phyloP scores from a whole-genome alignment of 495 filamentous ascomycete genomes.

The Tuber indicum region DNA sequence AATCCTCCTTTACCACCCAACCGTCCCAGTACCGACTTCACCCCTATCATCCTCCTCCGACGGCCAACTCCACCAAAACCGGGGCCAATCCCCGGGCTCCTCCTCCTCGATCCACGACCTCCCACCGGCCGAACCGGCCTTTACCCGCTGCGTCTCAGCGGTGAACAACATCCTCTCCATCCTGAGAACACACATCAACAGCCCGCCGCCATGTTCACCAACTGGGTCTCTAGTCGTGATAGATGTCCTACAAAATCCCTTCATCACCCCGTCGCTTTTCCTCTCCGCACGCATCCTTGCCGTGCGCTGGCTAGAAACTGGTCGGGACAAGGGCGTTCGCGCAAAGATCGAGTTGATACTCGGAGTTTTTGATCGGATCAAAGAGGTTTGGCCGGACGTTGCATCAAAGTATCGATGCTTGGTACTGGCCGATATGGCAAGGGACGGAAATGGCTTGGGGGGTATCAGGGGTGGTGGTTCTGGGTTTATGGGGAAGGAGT shows the following conservation, averaged over 20 bases:
- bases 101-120: slow-evolving; percentile 20
- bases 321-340: slow-evolving; percentile 8
- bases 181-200: slow-evolving; percentile 25
- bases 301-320: slow-evolving; percentile 25
- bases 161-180: slow-evolving; percentile 24
- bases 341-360: slow-evolving; percentile 29
- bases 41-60: neutral
- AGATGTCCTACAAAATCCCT: slow-evolving; percentile 33
- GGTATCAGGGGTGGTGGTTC: slow-evolving; percentile 13
- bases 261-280: slow-evolving; percentile 25
- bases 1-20: slow-evolving; percentile 33
- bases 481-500: slow-evolving; percentile 21
- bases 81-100: slow-evolving; percentile 16
- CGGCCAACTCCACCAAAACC: neutral
- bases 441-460: slow-evolving; percentile 6
- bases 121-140: slow-evolving; percentile 8
- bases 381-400: slow-evolving; percentile 26
- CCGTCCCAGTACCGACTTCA: slow-evolving; percentile 7
- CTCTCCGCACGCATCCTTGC: slow-evolving; percentile 21
- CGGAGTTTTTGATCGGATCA: slow-evolving; percentile 24
- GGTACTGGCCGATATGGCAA: slow-evolving; percentile 18
- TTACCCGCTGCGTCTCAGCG: slow-evolving; percentile 18
- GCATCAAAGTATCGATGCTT: slow-evolving; percentile 21
- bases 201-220: neutral
- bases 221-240: slow-evolving; percentile 10